Base-by-base conservation (phyloP, 225 moss, liverwort and hornwort genomes). In the Rhytidiadelphus loreus region DNA sequence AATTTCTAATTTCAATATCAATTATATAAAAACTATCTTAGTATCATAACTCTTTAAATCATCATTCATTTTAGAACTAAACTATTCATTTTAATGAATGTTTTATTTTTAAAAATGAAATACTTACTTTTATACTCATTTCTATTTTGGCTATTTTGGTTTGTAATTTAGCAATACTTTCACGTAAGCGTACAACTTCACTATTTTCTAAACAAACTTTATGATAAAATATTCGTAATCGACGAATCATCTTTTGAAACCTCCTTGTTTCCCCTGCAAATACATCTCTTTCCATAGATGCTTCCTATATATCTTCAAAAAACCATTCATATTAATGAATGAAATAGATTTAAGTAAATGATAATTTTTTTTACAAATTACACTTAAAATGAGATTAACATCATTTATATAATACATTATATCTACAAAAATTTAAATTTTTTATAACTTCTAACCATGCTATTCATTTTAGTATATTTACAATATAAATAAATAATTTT, bases 221-320 rank as follows among this genome's bases (percentile, higher is more conserved):
- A 72, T 93, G 83, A 77, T 93, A 92, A 13, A 87, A 10, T 64
- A 19, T 11, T 60, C 64, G 68, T 46, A 93, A 63, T 6, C 6
- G 48, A 0, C 90, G 68, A 82, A 93, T 83, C 3, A 89, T 90
- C 37, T 91, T 91, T 89, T 93, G 93, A 20, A 93, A 77, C 73
- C 93, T 90, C 69, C 91, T 77, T 59, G 68, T 87, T 83, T 93
- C 93, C 1, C 25, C 43, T 75, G 93, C 92, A 90, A 90, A 93
- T 57, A 92, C 3, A 18, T 93, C 89, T 70, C 92, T 90, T 78
- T 93, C 92, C n/a, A 63, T 28, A 25, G 5, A 4, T 19, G 86
- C 89, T 87, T 92, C 90, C 92, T 93, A 81, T 25, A 11, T 14
- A 25, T 64, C 11, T 63, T 32, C 41, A 10, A 0, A 7, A 39